Evolutionary conservation across 192 early-diverging fungal genomes (phyloP).

Genomic region (Cetraspora pellucida): DNA sequence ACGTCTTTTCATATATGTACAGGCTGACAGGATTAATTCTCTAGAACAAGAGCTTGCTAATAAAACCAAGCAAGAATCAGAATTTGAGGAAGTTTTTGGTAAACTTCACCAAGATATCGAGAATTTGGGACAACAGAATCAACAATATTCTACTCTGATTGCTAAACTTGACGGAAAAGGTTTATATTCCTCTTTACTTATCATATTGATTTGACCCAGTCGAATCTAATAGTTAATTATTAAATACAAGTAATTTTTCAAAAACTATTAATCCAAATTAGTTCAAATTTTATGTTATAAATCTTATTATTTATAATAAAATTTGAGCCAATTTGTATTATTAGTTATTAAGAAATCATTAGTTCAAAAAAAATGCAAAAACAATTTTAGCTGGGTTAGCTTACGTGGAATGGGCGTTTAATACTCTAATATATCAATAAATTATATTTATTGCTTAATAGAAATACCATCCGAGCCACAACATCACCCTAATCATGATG

Average conservation of each 20-base stretch:
- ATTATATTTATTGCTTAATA: neutral
- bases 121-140: slow-evolving; percentile 67
- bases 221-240: too few relatives aligned
- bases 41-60: slow-evolving; percentile 64
- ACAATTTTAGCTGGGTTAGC: too few relatives aligned
- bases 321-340: too few relatives aligned
- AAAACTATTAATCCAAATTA: too few relatives aligned
- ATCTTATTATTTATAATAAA: too few relatives aligned
- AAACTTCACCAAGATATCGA: slow-evolving; percentile 72
- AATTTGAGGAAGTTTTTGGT: slow-evolving; percentile 75
- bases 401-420: too few relatives aligned
- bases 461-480: neutral
- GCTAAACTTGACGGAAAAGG: slow-evolving; percentile 42
- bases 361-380: too few relatives aligned
- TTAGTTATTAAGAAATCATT: too few relatives aligned
- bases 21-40: slow-evolving; percentile 58
- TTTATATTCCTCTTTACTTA: neutral
- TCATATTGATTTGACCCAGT: neutral
- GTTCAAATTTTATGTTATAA: too few relatives aligned
- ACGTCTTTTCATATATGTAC: neutral
- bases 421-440: neutral
- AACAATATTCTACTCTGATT: slow-evolving; percentile 46
- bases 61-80: slow-evolving; percentile 60
- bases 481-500: neutral
- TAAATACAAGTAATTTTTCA: too few relatives aligned